Conservation (phyloP, 495 filamentous ascomycete genomes). For the Antarctomyces pellizariae region DNA sequence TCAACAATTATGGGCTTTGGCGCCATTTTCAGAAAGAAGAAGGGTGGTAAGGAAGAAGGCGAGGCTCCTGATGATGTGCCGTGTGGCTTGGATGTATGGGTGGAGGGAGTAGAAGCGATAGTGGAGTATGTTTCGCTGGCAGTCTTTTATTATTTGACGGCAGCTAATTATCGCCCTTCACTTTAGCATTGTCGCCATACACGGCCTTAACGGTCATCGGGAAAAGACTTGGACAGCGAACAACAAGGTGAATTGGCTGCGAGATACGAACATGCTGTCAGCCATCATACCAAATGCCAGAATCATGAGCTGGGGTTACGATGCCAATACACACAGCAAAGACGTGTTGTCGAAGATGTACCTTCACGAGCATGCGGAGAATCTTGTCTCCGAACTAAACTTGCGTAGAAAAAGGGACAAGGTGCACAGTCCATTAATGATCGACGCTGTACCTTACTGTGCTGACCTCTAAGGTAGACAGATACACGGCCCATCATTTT, state of each 20-base stretch:
- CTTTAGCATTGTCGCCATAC: slow-evolving; percentile 19
- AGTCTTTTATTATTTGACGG: slow-evolving; percentile 3
- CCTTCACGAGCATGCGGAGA: no score
- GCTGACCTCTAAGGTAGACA: slow-evolving; percentile 3
- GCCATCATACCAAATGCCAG: slow-evolving; percentile 19
- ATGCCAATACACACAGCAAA: slow-evolving; percentile 11
- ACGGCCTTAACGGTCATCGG: slow-evolving; percentile 19
- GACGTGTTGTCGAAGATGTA: slow-evolving; percentile 9
- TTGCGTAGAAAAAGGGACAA: slow-evolving; percentile 1
- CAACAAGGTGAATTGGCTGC: slow-evolving; percentile 22
- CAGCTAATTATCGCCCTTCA: slow-evolving; percentile 5
- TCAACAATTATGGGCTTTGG: no score
- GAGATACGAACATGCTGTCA: slow-evolving; percentile 19
- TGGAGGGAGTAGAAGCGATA: slow-evolving; percentile 7
- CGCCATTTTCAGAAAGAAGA: no score
- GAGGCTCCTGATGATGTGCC: slow-evolving; percentile 4
- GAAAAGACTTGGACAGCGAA: slow-evolving; percentile 18
- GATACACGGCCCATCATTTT: slow-evolving; percentile 37
- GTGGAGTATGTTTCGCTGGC: slow-evolving; percentile 7
- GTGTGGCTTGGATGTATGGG: slow-evolving; percentile 8
- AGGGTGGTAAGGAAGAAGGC: no score
- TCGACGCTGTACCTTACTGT: no score
- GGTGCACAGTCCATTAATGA: no score
- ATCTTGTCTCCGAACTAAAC: no score
- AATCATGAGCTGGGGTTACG: slow-evolving; percentile 27